phyloP scores from a whole-genome alignment of 73 alveolate species.

The Loxodes magnus region DNA sequence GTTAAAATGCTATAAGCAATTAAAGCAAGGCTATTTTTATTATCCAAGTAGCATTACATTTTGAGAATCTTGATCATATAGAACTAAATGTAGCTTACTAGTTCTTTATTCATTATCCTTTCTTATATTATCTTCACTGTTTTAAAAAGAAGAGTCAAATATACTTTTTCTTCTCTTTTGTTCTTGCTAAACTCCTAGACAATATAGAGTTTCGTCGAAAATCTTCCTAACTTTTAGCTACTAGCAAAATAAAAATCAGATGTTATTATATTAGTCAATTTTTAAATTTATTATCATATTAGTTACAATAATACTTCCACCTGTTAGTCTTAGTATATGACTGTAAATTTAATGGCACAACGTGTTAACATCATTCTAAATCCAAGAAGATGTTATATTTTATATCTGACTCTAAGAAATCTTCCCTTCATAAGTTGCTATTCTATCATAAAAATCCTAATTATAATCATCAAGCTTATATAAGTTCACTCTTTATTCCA shows the following conservation, averaged over 20 bases:
- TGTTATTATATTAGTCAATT: slow-evolving; percentile 57
- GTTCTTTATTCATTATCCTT: too few species aligned
- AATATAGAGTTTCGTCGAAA: too few species aligned
- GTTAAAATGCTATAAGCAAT: too few species aligned
- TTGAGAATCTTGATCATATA: too few species aligned
- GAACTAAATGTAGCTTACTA: too few species aligned
- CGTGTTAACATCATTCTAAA: slow-evolving; percentile 55
- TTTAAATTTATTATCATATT: slow-evolving; percentile 68
- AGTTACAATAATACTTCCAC: slow-evolving; percentile 55
- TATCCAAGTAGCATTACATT: too few species aligned
- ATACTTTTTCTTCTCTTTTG: too few species aligned
- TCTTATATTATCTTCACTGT: too few species aligned
- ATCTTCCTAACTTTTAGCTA: slow-evolving; percentile 53
- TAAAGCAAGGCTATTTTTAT: too few species aligned
- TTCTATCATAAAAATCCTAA: slow-evolving; percentile 47
- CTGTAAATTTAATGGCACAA: slow-evolving; percentile 52
- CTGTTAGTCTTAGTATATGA: slow-evolving; percentile 59
- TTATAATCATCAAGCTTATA: slow-evolving; percentile 42
- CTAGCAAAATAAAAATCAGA: slow-evolving; percentile 58
- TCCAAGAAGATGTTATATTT: slow-evolving; percentile 65
- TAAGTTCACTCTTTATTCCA: slow-evolving; percentile 56
- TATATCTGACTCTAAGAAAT: slow-evolving; percentile 50
- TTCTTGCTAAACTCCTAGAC: too few species aligned
- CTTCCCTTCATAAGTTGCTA: slow-evolving; percentile 70
- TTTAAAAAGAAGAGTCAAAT: too few species aligned